Conservation (phyloP, 2,329 filamentous ascomycete species). For the Metarhizium album region DNA sequence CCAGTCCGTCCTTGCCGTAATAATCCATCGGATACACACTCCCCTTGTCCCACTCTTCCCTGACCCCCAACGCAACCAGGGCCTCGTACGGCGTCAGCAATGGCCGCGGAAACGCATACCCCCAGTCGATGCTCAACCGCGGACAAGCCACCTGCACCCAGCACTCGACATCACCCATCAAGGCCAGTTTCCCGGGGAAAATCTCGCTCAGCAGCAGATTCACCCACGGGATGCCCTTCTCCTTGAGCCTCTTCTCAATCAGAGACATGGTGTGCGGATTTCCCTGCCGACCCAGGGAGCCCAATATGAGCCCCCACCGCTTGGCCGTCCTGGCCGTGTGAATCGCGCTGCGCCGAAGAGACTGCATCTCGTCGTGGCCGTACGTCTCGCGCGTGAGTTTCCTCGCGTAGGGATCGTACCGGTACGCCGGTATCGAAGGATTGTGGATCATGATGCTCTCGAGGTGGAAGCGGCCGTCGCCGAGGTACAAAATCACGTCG, state of each 20-base stretch:
- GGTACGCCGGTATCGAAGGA: constrained; percentile 77
- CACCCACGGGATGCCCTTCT: constrained; percentile 66
- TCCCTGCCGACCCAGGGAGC: constrained; percentile 83
- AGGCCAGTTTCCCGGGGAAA: constrained; percentile 85
- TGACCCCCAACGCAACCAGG: constrained; percentile 72
- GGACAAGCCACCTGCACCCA: constrained; percentile 99
- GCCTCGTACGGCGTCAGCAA: constrained; percentile 92
- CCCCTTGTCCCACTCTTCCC: constrained; percentile 55
- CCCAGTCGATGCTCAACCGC: constrained; percentile 96
- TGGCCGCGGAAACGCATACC: constrained; percentile 85
- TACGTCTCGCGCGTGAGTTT: constrained; percentile 87
- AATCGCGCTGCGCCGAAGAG: constrained; percentile 68
- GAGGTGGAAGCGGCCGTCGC: constrained; percentile 88
- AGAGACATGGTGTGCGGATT: constrained; percentile 86
- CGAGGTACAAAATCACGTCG: constrained; percentile 78
- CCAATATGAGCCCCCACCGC: constrained; percentile 93
- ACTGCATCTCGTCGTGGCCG: constrained; percentile 83
- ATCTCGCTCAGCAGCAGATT: constrained; percentile 89
- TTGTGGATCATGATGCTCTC: constrained; percentile 99
- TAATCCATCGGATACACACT: constrained; percentile 92
- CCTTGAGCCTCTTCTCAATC: constrained; percentile 67
- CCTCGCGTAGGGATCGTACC: constrained; percentile 93
- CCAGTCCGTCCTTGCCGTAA: constrained; percentile 84
- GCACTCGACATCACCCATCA: constrained; percentile 90
- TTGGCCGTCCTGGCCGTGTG: constrained; percentile 60